phyloP scores from a whole-genome alignment of 2,329 filamentous ascomycete species.

The Aureobasidium sp. region DNA sequence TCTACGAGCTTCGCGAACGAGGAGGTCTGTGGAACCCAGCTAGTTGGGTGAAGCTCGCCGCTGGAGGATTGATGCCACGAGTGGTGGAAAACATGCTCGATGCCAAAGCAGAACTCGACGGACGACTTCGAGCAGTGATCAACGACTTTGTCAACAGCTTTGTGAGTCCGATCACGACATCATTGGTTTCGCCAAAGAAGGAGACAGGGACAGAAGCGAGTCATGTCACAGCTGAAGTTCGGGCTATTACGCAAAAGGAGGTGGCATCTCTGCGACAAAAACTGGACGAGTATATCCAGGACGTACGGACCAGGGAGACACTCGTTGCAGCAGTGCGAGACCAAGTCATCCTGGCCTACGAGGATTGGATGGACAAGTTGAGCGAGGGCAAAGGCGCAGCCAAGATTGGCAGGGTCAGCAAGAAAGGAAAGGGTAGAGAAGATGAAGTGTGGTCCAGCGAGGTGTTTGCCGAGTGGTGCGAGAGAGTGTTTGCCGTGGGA shows the following conservation, averaged over 20 bases:
- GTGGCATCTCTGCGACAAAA: conserved; percentile 47
- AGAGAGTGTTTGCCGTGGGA: conserved; percentile 49
- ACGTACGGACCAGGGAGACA: conserved; percentile 55
- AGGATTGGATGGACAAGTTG: conserved; percentile 53
- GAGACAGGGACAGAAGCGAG: conserved; percentile 14
- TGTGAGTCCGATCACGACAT: conserved; percentile 47
- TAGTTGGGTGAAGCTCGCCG: conserved; percentile 48
- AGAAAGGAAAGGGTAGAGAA: conserved; percentile 52
- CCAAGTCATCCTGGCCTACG: conserved; percentile 52
- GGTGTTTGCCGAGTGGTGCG: conserved; percentile 55
- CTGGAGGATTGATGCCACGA: conserved; percentile 49
- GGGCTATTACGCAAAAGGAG: conserved; percentile 49
- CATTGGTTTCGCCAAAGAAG: conserved; percentile 26
- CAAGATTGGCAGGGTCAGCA: conserved; percentile 25
- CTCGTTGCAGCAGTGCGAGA: conserved; percentile 58
- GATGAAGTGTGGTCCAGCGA: conserved; percentile 57
- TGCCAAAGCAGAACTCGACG: conserved; percentile 59
- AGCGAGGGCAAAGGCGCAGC: conserved; percentile 28
- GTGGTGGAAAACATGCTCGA: conserved; percentile 65
- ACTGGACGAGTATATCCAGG: conserved; percentile 55
- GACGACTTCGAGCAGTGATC: conserved; percentile 52
- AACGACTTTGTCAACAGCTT: conserved; percentile 56
- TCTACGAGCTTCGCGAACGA: conserved; percentile 57
- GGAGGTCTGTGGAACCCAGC: conserved; percentile 58
- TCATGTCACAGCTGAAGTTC: conserved; percentile 35